phyloP scores from a whole-genome alignment of 352 stramenopile species.

The Detonula confervacea region DNA sequence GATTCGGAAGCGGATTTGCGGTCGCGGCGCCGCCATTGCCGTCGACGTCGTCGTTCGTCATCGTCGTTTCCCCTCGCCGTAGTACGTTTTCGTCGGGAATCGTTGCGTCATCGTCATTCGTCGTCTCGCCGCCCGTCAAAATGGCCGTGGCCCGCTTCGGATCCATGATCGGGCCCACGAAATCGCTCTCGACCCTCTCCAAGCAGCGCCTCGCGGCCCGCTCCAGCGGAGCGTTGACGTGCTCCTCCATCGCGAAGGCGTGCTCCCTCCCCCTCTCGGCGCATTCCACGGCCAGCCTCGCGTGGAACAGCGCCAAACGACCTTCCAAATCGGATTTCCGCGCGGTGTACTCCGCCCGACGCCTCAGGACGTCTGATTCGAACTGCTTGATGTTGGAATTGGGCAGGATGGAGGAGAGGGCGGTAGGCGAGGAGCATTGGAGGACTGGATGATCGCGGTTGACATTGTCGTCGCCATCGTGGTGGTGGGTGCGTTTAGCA shows the following conservation, averaged over 20 bases:
- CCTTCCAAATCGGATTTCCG: slow-evolving; percentile 47
- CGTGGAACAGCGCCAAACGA: slow-evolving; percentile 42
- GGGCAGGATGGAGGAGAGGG: slow-evolving; percentile 26
- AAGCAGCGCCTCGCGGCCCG: slow-evolving; percentile 30
- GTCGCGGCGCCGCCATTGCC: not conserved
- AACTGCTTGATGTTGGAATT: slow-evolving; percentile 54
- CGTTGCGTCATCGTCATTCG: not conserved
- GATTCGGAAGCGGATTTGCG: slow-evolving; percentile 26
- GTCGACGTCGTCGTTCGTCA: not conserved
- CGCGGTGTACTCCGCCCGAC: slow-evolving; percentile 41
- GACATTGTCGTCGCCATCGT: too few relatives aligned
- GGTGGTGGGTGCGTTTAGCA: too few relatives aligned
- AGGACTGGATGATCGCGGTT: too few relatives aligned
- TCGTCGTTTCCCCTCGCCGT: not conserved
- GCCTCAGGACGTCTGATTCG: slow-evolving; percentile 34
- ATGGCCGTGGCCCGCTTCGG: slow-evolving; percentile 11
- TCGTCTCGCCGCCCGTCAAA: too few relatives aligned
- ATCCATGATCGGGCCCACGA: slow-evolving; percentile 45
- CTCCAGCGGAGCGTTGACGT: slow-evolving; percentile 39
- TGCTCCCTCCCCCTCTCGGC: slow-evolving; percentile 40
- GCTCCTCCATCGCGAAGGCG: slow-evolving; percentile 33
- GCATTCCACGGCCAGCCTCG: slow-evolving; percentile 40
- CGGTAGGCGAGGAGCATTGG: slow-evolving; percentile 6
- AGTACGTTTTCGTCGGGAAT: not conserved
- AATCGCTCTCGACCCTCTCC: slow-evolving; percentile 32